Percentiles rank a stretch among this genome's conserved stretches.
Conservation (phyloP, 352 stramenopile species). For the Pythium sp. region DNA sequence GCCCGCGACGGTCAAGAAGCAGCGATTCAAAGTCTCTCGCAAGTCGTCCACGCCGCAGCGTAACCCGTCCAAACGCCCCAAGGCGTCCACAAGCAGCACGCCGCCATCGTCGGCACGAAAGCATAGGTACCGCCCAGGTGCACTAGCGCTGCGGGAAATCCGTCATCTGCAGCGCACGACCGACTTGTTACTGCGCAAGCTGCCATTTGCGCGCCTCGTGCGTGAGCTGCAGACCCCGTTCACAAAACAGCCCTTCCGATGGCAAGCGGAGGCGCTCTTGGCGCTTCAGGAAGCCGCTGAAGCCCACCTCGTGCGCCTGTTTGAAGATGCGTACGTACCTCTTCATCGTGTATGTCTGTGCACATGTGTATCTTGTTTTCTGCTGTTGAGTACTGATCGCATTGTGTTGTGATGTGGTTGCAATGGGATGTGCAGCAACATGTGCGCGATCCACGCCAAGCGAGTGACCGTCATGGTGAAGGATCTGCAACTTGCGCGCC, state of each 20-base stretch:
- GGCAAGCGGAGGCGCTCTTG: conserved; percentile 90
- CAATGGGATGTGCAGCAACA: conserved; percentile 70
- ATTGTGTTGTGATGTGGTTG: neutral
- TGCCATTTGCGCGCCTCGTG: conserved; percentile 96
- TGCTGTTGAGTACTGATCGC: neutral
- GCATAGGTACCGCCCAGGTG: conserved; percentile 56
- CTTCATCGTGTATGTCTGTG: neutral
- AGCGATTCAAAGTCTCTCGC: conserved; percentile 15
- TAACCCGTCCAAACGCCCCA: neutral
- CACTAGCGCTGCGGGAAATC: conserved; percentile 94
- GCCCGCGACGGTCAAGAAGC: conserved; percentile 19
- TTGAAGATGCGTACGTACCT: conserved; percentile 89
- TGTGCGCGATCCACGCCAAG: conserved; percentile 95
- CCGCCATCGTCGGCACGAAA: conserved; percentile 25
- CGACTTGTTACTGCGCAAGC: conserved; percentile 94
- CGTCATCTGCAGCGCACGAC: conserved; percentile 94
- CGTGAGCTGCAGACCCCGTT: conserved; percentile 91
- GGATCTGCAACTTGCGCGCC: conserved; percentile 91
- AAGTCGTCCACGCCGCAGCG: conserved; percentile 18
- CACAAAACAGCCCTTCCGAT: conserved; percentile 76
- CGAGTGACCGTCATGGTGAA: conserved; percentile 94
- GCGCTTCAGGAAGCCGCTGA: conserved; percentile 93
- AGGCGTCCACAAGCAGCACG: neutral
- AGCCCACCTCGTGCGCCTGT: conserved; percentile 94
- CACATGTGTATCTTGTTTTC: neutral